Conservation (phyloP, 192 early-diverging fungal genomes). For the Chytriomyces sp. region DNA sequence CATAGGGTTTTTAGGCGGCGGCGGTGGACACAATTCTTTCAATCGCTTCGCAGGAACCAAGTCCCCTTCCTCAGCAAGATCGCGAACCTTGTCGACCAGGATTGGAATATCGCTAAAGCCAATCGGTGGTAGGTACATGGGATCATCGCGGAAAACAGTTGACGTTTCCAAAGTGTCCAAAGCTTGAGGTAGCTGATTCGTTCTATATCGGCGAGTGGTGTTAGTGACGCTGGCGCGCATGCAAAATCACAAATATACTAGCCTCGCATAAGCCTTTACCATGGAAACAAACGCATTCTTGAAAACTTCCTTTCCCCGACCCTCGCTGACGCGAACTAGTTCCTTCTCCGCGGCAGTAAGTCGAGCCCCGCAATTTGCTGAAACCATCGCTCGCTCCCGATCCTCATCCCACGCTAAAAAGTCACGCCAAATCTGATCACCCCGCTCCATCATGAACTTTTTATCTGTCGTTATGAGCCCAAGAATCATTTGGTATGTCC, state of each 20-base stretch:
- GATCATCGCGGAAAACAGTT: conserved; percentile 37
- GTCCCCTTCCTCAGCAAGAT: conserved; percentile 45
- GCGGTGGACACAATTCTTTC: conserved; percentile 43
- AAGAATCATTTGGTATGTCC: conserved; percentile 4
- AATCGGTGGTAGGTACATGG: conserved; percentile 42
- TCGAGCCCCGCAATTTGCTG: no score
- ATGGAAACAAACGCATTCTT: conserved; percentile 7
- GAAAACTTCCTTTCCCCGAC: not conserved
- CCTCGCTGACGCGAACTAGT: conserved; percentile 5
- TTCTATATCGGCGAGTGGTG: conserved; percentile 11
- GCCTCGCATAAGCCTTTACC: conserved; percentile 9
- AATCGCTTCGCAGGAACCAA: conserved; percentile 31
- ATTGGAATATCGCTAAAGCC: conserved; percentile 32
- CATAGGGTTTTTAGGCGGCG: conserved; percentile 11
- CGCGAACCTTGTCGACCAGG: conserved; percentile 33
- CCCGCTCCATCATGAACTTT: conserved; percentile 2
- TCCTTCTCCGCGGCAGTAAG: conserved; percentile 7
- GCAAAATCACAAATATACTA: conserved; percentile 1
- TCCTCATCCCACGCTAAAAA: conserved; percentile 9
- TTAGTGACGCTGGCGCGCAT: no score
- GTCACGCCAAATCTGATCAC: not conserved
- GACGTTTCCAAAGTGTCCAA: conserved; percentile 40
- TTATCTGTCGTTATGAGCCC: conserved; percentile 11
- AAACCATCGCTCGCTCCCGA: conserved; percentile 7
- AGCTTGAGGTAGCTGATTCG: conserved; percentile 28